phyloP scores from a whole-genome alignment of 2,329 filamentous ascomycete species.

The Metarhizium robertsii region DNA sequence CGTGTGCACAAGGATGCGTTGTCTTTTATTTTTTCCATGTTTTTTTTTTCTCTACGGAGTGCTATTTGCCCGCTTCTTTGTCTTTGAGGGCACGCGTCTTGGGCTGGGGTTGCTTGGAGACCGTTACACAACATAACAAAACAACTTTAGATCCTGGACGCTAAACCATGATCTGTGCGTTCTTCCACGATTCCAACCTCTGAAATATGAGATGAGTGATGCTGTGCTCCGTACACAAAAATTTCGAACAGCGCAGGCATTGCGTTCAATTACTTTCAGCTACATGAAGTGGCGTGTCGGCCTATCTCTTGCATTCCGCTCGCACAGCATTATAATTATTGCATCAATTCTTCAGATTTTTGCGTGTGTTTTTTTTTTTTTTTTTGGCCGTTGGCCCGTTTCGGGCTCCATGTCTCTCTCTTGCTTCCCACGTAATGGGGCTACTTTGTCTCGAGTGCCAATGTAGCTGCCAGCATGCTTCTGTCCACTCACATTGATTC shows the following conservation, averaged over 20 bases:
- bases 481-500: neutral
- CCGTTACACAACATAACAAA: neutral
- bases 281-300: too few species aligned
- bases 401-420: too few species aligned
- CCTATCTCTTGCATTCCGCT: too few species aligned
- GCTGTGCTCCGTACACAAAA: too few species aligned
- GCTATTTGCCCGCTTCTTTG: slow-evolving; percentile 1
- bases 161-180: neutral
- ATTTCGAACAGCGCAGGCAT: too few species aligned
- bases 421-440: too few species aligned
- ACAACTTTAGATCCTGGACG: neutral
- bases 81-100: neutral
- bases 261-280: neutral
- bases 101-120: neutral
- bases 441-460: neutral
- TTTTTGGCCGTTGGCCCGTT: too few species aligned
- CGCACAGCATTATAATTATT: too few species aligned
- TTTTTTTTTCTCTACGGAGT: neutral
- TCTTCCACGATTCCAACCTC: neutral
- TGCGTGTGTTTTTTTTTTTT: too few species aligned
- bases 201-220: neutral
- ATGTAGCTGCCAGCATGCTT: neutral
- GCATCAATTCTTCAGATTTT: too few species aligned
- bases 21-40: neutral
- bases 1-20: neutral